Evolutionary conservation across 352 stramenopile species (phyloP).

Genomic region (Nothophytophthora sp.): DNA sequence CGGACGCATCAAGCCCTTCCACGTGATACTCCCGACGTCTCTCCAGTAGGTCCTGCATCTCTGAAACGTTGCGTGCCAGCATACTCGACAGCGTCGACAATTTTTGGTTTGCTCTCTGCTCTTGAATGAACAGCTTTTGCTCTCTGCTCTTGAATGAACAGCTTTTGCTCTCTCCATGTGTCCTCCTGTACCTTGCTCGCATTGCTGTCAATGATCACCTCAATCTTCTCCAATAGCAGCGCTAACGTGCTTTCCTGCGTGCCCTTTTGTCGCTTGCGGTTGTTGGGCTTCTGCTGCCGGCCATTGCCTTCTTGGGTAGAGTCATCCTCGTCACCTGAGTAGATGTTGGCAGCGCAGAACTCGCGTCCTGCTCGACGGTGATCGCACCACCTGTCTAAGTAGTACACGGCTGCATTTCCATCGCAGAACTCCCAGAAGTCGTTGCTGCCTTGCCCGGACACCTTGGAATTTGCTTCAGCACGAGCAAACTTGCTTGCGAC

Average conservation of each 20-base stretch:
- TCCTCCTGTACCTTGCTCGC: background rate
- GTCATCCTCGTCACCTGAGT: conserved; percentile 1
- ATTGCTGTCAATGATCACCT: background rate
- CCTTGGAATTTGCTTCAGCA: conserved; percentile 1
- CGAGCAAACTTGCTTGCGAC: conserved; percentile 4
- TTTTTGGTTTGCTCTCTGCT: conserved; percentile 1
- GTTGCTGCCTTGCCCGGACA: conserved; percentile 1
- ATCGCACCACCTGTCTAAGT: conserved; percentile 5
- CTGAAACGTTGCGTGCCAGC: background rate
- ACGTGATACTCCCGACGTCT: background rate
- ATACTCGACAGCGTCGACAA: conserved; percentile 3
- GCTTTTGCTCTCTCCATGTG: background rate
- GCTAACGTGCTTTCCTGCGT: background rate
- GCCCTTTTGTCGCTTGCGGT: background rate
- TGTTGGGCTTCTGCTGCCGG: too few relatives aligned
- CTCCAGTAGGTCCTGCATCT: background rate
- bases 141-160: background rate
- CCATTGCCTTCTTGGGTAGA: too few relatives aligned
- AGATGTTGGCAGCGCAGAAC: conserved; percentile 3
- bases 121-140: conserved; percentile 4
- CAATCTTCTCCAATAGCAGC: background rate
- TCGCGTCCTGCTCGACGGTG: conserved; percentile 2
- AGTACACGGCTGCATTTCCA: conserved; percentile 1
- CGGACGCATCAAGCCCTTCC: background rate
- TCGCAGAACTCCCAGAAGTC: conserved; percentile 6